Conservation (phyloP, 441 rosid species). For the Eruca vesicaria region DNA sequence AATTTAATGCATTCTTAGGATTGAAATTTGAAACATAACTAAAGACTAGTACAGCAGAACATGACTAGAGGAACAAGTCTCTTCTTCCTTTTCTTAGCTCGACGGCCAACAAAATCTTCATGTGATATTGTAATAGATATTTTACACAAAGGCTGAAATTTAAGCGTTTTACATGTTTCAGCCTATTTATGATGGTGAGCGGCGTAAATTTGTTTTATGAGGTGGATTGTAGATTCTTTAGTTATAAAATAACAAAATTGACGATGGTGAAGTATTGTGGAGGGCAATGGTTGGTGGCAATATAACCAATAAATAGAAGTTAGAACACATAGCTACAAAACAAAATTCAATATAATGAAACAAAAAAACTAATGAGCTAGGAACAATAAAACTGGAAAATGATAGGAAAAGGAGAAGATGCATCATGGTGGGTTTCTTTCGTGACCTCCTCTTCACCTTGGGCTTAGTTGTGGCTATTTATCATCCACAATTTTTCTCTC, state of each 20-base stretch:
- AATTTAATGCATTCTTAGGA: not conserved
- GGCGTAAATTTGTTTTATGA: too few species aligned
- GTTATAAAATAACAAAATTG: conserved; percentile 19
- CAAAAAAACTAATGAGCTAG: not conserved
- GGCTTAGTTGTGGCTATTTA: conserved; percentile 30
- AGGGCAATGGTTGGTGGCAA: conserved; percentile 36
- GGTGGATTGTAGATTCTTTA: not conserved
- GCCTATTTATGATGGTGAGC: too few species aligned
- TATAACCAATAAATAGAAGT: conserved; percentile 24
- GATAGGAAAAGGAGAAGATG: conserved; percentile 25
- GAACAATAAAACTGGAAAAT: not conserved
- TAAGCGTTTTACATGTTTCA: too few species aligned
- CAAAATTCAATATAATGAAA: conserved; percentile 29
- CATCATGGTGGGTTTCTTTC: conserved; percentile 34
- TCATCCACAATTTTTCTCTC: conserved; percentile 26
- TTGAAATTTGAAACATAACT: not conserved
- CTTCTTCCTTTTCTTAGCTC: too few species aligned
- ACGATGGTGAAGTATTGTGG: conserved; percentile 24
- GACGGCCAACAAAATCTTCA: too few species aligned
- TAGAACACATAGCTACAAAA: conserved; percentile 23
- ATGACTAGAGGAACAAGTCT: too few species aligned
- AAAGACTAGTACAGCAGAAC: too few species aligned
- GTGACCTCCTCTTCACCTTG: conserved; percentile 20
- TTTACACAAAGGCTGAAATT: too few species aligned
- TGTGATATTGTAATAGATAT: too few species aligned